Conservation (phyloP, 2,329 filamentous ascomycete genomes). For the Claviceps humidiphila region DNA sequence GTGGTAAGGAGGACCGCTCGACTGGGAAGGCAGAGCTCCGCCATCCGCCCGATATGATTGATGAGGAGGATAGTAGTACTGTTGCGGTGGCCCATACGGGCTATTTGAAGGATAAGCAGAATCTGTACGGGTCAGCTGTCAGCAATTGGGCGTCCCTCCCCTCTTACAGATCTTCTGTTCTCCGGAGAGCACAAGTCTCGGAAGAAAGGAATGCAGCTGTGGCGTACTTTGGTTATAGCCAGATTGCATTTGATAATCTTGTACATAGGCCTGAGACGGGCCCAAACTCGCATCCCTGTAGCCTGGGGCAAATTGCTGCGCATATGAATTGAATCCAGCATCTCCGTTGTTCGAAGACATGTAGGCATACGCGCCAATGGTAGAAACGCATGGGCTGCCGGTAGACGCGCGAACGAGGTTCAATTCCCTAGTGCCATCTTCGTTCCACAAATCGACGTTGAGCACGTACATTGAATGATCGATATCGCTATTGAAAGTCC, state of each 20-base stretch:
- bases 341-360: conserved; percentile 30
- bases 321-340: conserved; percentile 14
- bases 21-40: conserved; percentile 15
- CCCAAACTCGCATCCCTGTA: conserved; percentile 23
- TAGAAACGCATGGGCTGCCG: conserved; percentile 64
- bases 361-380: conserved; percentile 68
- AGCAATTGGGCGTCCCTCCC: background rate
- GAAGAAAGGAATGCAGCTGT: background rate
- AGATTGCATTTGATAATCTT: conserved; percentile 20
- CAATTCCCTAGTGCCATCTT: conserved; percentile 50
- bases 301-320: conserved; percentile 23
- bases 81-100: conserved; percentile 23
- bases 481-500: conserved; percentile 17
- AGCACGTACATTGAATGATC: conserved; percentile 36
- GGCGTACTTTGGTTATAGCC: conserved; percentile 21
- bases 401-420: conserved; percentile 53
- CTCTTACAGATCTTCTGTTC: background rate
- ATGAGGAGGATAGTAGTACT: conserved; percentile 23
- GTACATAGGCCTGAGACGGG: conserved; percentile 18
- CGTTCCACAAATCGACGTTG: conserved; percentile 56
- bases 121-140: conserved; percentile 3
- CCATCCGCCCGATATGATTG: conserved; percentile 18
- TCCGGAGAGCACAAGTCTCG: background rate
- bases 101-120: conserved; percentile 18
- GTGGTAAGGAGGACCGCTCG: conserved; percentile 13